These are phyloP conservation scores for Vaccinium myrtillus DNA, from an alignment of 148 eudicot genomes.

Conservation along the genomic window DNA sequence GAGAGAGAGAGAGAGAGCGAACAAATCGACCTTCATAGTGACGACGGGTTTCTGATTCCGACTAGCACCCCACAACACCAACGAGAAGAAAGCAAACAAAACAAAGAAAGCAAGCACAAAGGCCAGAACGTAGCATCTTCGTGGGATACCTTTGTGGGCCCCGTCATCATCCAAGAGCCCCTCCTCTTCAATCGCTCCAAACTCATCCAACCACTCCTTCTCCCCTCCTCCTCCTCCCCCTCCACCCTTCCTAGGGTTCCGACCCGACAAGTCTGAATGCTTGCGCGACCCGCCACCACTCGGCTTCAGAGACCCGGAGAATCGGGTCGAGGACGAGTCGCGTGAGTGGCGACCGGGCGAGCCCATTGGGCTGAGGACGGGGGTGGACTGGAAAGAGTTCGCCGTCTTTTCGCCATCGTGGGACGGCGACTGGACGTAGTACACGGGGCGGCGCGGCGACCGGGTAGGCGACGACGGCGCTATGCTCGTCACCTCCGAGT, in stretches of 20 bases:
- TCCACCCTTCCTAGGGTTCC: conserved; percentile 13
- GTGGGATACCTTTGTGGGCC: conserved; percentile 20
- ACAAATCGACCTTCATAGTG: conserved; percentile 57
- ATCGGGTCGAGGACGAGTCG: conserved; percentile 80
- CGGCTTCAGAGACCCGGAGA: conserved; percentile 65
- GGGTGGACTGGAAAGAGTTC: conserved; percentile 80
- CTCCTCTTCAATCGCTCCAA: conserved; percentile 86
- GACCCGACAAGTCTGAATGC: conserved; percentile 24
- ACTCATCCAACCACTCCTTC: conserved; percentile 40
- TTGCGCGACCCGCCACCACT: conserved; percentile 33
- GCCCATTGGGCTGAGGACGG: conserved; percentile 71
- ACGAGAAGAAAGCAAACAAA: conserved; percentile 68
- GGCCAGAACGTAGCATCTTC: conserved; percentile 52
- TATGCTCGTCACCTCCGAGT: conserved; percentile 74
- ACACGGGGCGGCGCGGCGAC: conserved; percentile 54
- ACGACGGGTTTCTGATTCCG: conserved; percentile 68
- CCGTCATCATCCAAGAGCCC: conserved; percentile 55
- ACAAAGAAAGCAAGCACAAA: conserved; percentile 61
- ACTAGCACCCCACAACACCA: conserved; percentile 88
- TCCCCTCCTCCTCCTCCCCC: conserved; percentile 17
- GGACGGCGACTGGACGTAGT: conserved; percentile 92
- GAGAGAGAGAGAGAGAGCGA: neutral
- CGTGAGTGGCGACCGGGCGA: conserved; percentile 87
- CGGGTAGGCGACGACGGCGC: conserved; percentile 68
- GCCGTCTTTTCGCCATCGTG: conserved; percentile 80